Percentiles rank a stretch among this genome's conserved stretches.
These are phyloP conservation scores for Leccinum huronense DNA, from an alignment of 1,284 basidiomycete genomes.

Conservation along the genomic window DNA sequence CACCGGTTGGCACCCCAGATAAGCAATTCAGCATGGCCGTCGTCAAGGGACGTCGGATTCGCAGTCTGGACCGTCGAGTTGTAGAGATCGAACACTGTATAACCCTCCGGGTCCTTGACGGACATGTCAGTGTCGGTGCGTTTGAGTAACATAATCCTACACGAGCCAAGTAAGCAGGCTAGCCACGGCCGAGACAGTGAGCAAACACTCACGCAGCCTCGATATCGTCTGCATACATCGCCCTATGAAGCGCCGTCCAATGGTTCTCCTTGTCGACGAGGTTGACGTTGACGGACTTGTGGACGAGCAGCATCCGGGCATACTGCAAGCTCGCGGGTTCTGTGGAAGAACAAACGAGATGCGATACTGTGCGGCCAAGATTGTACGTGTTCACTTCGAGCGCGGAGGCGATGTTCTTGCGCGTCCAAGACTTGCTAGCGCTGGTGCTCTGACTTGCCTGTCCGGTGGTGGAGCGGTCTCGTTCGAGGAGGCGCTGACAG, in stretches of 20 bases:
- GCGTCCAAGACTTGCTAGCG: conserved; percentile 66
- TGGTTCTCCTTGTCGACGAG: conserved; percentile 79
- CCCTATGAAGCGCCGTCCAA: conserved; percentile 92
- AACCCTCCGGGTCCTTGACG: conserved; percentile 86
- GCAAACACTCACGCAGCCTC: conserved; percentile 58
- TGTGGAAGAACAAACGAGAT: conserved; percentile 70
- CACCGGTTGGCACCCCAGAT: conserved; percentile 91
- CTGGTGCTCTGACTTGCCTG: conserved; percentile 43
- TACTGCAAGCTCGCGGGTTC: conserved; percentile 73
- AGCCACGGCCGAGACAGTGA: not conserved
- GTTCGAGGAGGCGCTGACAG: conserved; percentile 60
- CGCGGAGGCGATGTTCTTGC: conserved; percentile 43
- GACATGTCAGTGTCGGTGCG: conserved; percentile 72
- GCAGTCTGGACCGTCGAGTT: conserved; percentile 83
- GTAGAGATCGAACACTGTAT: conserved; percentile 93
- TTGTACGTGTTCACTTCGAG: conserved; percentile 76
- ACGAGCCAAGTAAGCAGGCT: conserved; percentile 7
- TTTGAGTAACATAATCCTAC: conserved; percentile 73
- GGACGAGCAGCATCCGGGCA: conserved; percentile 75
- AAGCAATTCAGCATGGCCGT: conserved; percentile 61
- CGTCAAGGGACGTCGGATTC: conserved; percentile 51
- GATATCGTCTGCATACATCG: conserved; percentile 86
- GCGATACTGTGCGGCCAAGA: conserved; percentile 79
- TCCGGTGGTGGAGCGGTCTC: conserved; percentile 15
- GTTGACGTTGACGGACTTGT: conserved; percentile 82